Conservation (phyloP, 352 stramenopile genomes). For the Hyaloperonospora brassicae region DNA sequence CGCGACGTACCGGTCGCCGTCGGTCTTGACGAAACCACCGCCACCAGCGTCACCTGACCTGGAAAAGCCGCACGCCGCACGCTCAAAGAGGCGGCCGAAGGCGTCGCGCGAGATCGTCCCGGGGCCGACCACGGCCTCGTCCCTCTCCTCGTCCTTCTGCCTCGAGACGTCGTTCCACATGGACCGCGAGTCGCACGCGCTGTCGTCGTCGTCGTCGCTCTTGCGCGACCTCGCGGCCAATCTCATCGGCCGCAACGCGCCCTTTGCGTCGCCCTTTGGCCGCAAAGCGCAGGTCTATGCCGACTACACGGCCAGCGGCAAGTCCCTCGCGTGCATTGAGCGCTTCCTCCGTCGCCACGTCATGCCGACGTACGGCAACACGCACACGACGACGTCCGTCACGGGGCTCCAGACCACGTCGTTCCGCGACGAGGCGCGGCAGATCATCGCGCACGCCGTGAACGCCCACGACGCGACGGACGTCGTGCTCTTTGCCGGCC, state of each 20-base stretch:
- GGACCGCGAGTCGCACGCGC: slow-evolving; percentile 1
- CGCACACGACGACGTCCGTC: slow-evolving; percentile 87
- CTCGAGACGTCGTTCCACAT: slow-evolving; percentile 19
- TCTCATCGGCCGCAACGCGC: slow-evolving; percentile 42
- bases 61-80: slow-evolving; percentile 7
- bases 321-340: slow-evolving; percentile 85
- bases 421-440: slow-evolving; percentile 89
- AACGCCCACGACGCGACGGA: slow-evolving; percentile 85
- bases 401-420: slow-evolving; percentile 77
- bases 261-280: slow-evolving; percentile 63
- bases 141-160: slow-evolving; percentile 12
- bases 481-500: slow-evolving; percentile 91
- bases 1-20: slow-evolving; percentile 5
- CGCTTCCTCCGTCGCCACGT: slow-evolving; percentile 83
- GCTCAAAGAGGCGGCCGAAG: slow-evolving; percentile 9
- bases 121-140: neutral
- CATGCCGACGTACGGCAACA: slow-evolving; percentile 94
- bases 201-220: slow-evolving; percentile 12
- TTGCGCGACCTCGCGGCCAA: slow-evolving; percentile 33
- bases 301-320: slow-evolving; percentile 91
- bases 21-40: slow-evolving; percentile 16
- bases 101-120: slow-evolving; percentile 12
- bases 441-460: slow-evolving; percentile 85
- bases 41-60: slow-evolving; percentile 4
- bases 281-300: slow-evolving; percentile 84